Evolutionary conservation across 495 filamentous ascomycete species (phyloP), one percentile per base, ranked within the genome.

Genomic region (Neohortaea acidophila): DNA sequence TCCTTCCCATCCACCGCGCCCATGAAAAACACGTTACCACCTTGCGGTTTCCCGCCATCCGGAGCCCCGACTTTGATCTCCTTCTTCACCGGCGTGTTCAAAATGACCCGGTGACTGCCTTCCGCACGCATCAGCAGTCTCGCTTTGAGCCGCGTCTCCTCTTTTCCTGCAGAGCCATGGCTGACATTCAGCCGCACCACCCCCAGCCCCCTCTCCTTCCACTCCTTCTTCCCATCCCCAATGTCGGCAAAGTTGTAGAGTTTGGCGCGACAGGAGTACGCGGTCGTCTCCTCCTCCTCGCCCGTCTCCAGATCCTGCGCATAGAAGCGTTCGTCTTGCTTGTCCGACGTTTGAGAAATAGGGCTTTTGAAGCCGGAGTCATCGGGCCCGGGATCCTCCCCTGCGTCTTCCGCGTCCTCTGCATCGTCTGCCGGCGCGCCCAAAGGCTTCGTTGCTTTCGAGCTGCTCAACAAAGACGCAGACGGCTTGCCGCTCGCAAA

Each of bases 101-200:
- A 66, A 51, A 89, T 73, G n/a, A 93, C 76, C n/a, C 82, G 72
- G 38, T 79, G 67, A 4, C 78, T 81, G 27, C 81, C 79, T 45
- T 92, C 83, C 29, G 87, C 83, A 4, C 85, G 73, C 77, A 94
- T 84, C 42, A 94, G 70, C 49, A 94, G 69, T 18, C 85, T 76
- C 9, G 72, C 51, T 21, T 36, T 36, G 14, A 31, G 28, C 37
- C 34, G 40, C 15, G 26, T 30, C 8, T 39, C 18, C 26, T 25
- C 39, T 20, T 51, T 45, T 13, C 36, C 22, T 24, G 33, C 45
- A 3, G 4, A 20, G 6, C 21, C n/a, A 17, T 33, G 8, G 3
- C 3, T 37, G 17, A 78, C 73, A 49, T 94, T 93, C 52, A 94
- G 66, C 59, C 86, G 86, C 49, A 94, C 69, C 36, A 72, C 76